Evolutionary conservation across 2,329 filamentous ascomycete genomes (phyloP).

Genomic region (Colletotrichum tamarilloi): DNA sequence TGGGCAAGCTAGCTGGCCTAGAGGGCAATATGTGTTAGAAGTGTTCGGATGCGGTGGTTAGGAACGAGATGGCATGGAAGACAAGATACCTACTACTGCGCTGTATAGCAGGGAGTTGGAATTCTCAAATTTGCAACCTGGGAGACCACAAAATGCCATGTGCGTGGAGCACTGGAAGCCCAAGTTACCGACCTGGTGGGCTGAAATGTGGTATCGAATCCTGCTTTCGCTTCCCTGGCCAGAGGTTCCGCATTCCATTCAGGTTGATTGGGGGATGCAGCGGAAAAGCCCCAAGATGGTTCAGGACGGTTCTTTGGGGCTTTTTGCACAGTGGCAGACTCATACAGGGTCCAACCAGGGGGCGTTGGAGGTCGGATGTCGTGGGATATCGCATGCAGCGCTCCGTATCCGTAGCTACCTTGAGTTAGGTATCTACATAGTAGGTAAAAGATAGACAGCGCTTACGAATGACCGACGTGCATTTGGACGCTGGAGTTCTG

Average conservation of each 20-base stretch:
- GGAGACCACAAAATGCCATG: not conserved
- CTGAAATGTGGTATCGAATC: not conserved
- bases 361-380: not conserved
- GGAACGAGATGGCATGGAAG: not conserved
- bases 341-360: not conserved
- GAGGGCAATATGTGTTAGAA: not conserved
- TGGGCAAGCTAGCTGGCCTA: not conserved
- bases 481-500: not conserved
- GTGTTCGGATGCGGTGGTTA: constrained; percentile 23
- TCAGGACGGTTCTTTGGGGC: not conserved
- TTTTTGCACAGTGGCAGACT: not conserved
- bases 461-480: not conserved
- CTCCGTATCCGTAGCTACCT: not conserved
- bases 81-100: not conserved
- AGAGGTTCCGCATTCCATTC: not conserved
- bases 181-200: not conserved
- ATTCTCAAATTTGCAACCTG: not conserved
- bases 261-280: not conserved
- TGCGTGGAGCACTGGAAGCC: not conserved
- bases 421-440: too few relatives aligned
- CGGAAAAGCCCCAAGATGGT: not conserved
- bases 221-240: not conserved
- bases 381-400: not conserved
- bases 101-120: not conserved
- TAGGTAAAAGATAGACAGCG: not conserved